phyloP scores from a whole-genome alignment of 169 alveolate genomes.

The Eimeria mitis region DNA sequence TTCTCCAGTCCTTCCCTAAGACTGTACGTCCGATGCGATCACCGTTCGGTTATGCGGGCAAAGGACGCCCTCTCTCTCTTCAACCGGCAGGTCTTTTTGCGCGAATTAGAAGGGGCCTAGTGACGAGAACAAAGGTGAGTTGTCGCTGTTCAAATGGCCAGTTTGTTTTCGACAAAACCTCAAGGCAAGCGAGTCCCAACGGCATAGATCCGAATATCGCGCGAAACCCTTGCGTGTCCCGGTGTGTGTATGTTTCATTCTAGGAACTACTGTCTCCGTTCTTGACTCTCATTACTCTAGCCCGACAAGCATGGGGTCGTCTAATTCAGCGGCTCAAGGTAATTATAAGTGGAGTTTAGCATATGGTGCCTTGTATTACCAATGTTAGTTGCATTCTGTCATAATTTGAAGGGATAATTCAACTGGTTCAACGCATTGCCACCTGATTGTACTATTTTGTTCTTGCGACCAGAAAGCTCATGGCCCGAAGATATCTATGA shows the following conservation, averaged over 20 bases:
- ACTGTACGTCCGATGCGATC: conserved; percentile 36
- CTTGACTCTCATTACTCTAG: conserved; percentile 33
- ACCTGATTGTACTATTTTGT: neutral
- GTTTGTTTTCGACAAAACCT: neutral
- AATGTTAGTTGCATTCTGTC: neutral
- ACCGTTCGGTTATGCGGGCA: conserved; percentile 43
- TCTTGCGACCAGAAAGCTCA: conserved; percentile 51
- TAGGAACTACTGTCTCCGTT: conserved; percentile 63
- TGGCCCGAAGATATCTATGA: conserved; percentile 40
- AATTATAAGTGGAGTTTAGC: neutral
- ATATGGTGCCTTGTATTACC: neutral
- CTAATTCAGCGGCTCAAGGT: conserved; percentile 57
- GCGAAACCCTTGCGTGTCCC: neutral
- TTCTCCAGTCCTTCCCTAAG: conserved; percentile 34
- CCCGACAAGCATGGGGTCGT: conserved; percentile 46
- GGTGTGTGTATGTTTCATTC: neutral
- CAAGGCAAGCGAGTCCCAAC: neutral
- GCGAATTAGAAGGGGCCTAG: neutral
- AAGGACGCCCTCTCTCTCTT: neutral
- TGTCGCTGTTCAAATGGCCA: neutral
- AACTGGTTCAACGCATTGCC: neutral
- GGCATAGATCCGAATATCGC: neutral
- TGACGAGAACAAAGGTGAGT: conserved; percentile 28
- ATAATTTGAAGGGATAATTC: neutral
- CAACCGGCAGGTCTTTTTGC: conserved; percentile 27